Conservation (phyloP, 2,329 filamentous ascomycete species). For the Monilinia aucupariae region DNA sequence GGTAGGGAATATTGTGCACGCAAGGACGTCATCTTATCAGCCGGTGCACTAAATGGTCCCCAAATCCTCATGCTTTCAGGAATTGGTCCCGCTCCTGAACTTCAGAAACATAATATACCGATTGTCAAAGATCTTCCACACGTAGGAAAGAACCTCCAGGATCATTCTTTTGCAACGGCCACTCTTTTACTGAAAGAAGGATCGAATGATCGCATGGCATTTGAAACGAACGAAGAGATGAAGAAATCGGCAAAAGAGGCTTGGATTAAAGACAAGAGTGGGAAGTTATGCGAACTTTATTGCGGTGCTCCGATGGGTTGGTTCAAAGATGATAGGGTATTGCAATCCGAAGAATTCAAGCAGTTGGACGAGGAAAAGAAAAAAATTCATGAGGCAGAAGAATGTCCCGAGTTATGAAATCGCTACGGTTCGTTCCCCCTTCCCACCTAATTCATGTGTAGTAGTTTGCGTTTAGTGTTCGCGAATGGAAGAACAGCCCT, state of each 20-base stretch:
- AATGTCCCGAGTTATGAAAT: slow-evolving; percentile 7
- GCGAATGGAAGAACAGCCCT: no score
- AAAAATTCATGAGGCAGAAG: not conserved
- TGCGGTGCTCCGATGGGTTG: slow-evolving; percentile 9
- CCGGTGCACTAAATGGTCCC: slow-evolving; percentile 44
- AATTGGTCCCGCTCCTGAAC: slow-evolving; percentile 40
- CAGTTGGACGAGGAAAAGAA: not conserved
- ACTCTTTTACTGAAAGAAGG: slow-evolving; percentile 35
- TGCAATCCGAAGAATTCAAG: not conserved
- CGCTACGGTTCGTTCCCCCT: not conserved
- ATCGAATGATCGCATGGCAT: slow-evolving; percentile 28
- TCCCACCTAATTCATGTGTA: no score
- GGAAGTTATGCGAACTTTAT: not conserved
- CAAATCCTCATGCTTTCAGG: slow-evolving; percentile 46
- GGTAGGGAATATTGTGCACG: slow-evolving; percentile 35
- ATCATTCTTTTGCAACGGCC: slow-evolving; percentile 37
- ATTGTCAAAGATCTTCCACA: slow-evolving; percentile 55
- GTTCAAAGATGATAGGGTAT: not conserved
- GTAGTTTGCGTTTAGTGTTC: no score
- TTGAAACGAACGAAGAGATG: slow-evolving; percentile 41
- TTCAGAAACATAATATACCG: slow-evolving; percentile 43
- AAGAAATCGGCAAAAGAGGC: slow-evolving; percentile 21
- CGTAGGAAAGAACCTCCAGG: slow-evolving; percentile 57
- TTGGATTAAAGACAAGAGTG: not conserved
- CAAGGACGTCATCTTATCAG: slow-evolving; percentile 44